Percentiles rank a stretch among this genome's conserved stretches.
These are phyloP conservation scores for Penicillium capsulatum DNA, from an alignment of 2,329 filamentous ascomycete genomes.

Conservation along the genomic window DNA sequence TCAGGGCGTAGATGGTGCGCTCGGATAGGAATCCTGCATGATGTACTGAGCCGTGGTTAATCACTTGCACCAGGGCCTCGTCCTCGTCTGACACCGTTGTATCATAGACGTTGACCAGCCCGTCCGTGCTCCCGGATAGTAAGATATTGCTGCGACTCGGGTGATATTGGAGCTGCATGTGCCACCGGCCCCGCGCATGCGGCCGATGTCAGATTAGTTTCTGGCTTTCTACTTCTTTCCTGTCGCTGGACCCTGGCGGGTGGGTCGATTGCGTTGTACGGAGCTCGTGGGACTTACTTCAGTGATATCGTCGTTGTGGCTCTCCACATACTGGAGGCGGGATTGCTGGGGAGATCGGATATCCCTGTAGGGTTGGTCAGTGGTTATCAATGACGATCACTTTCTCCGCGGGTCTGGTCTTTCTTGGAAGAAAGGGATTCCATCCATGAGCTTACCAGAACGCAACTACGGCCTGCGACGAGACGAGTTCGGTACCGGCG, in stretches of 20 bases:
- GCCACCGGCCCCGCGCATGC: slow-evolving; percentile 4
- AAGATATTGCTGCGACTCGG: slow-evolving; percentile 51
- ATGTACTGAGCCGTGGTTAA: slow-evolving; percentile 61
- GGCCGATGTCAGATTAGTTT: slow-evolving; percentile 12
- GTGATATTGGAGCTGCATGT: slow-evolving; percentile 49
- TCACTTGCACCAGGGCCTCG: slow-evolving; percentile 58
- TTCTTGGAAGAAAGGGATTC: too few relatives aligned
- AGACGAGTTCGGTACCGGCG: slow-evolving; percentile 53
- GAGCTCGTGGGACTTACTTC: slow-evolving; percentile 37
- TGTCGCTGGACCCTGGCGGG: neutral
- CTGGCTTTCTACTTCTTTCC: neutral
- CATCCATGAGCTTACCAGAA: too few relatives aligned
- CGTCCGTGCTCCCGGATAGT: slow-evolving; percentile 60
- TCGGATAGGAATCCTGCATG: slow-evolving; percentile 57
- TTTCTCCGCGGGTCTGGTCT: too few relatives aligned
- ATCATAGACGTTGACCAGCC: slow-evolving; percentile 60
- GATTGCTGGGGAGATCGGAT: slow-evolving; percentile 37
- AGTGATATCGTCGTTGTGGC: slow-evolving; percentile 57
- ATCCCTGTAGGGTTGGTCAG: slow-evolving; percentile 40
- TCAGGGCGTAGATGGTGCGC: slow-evolving; percentile 54
- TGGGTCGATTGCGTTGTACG: neutral
- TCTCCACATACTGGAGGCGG: slow-evolving; percentile 43
- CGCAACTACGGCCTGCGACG: slow-evolving; percentile 40
- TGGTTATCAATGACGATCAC: too few relatives aligned
- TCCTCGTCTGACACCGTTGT: slow-evolving; percentile 56